Evolutionary conservation across 768 basidiomycete genomes (phyloP).

Genomic region (Podaxis sp.): DNA sequence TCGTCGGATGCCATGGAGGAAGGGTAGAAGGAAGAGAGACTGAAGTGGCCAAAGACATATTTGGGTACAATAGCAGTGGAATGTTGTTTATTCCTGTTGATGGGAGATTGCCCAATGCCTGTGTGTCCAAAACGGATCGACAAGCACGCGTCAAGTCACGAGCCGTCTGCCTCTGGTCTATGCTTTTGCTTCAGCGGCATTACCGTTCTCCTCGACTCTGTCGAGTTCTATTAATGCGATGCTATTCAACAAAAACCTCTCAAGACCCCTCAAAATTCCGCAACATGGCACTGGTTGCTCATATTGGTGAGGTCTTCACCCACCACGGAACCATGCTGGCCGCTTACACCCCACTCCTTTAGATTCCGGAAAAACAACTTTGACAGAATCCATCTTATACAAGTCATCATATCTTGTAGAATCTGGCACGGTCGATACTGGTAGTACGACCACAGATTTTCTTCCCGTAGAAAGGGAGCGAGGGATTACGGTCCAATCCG

Average conservation of each 20-base stretch:
- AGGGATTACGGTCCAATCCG: constrained; percentile 90
- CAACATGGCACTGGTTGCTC: constrained; percentile 86
- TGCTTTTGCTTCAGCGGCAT: constrained; percentile 8
- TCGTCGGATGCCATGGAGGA: constrained; percentile 27
- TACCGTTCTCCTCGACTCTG: constrained; percentile 2
- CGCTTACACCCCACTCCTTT: neutral
- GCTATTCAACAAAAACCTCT: constrained; percentile 23
- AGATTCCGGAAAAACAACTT: constrained; percentile 90
- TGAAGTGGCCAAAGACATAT: constrained; percentile 3
- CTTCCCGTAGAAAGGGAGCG: constrained; percentile 85
- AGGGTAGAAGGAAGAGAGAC: constrained; percentile 16
- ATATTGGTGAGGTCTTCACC: constrained; percentile 57
- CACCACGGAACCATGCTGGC: constrained; percentile 2
- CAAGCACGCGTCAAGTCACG: constrained; percentile 1
- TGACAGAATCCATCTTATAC: constrained; percentile 83
- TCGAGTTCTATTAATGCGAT: constrained; percentile 14
- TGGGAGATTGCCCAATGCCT: too few species aligned
- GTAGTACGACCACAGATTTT: constrained; percentile 89
- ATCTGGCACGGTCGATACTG: constrained; percentile 83
- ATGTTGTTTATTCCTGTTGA: constrained; percentile 12
- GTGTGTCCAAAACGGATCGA: neutral
- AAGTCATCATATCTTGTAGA: constrained; percentile 67
- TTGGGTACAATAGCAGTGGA: constrained; percentile 8
- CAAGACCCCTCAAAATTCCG: constrained; percentile 46
- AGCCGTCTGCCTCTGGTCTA: neutral